Conservation (phyloP, 139 green algal species). For the Chlorella sp. region DNA sequence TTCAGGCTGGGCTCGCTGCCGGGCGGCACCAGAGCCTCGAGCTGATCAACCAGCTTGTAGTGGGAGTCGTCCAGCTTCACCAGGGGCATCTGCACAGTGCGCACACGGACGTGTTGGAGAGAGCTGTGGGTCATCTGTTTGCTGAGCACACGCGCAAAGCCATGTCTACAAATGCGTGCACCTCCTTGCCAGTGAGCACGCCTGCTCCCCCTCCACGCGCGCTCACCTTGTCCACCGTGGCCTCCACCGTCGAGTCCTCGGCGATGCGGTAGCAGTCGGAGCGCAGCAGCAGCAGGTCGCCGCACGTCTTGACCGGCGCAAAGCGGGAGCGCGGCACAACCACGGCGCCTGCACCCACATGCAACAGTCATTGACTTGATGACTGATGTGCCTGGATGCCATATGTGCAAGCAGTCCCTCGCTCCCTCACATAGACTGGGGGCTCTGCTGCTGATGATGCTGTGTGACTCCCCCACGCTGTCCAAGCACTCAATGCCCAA, state of each 20-base stretch:
- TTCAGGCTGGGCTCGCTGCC: constrained; percentile 47
- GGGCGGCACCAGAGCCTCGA: constrained; percentile 50
- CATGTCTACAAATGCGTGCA: not conserved
- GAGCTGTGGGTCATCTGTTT: not conserved
- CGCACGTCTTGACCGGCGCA: constrained; percentile 91
- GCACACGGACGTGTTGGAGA: no score
- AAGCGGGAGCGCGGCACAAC: constrained; percentile 85
- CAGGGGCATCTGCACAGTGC: constrained; percentile 39
- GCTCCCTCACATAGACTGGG: no score
- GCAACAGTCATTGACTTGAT: no score
- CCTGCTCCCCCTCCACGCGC: no score
- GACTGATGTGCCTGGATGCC: no score
- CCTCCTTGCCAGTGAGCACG: not conserved
- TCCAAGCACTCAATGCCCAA: no score
- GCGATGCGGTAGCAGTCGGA: constrained; percentile 61
- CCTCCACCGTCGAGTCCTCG: constrained; percentile 59
- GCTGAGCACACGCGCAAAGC: not conserved
- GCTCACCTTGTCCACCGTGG: constrained; percentile 26
- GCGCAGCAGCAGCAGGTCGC: constrained; percentile 82
- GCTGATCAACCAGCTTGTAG: constrained; percentile 82
- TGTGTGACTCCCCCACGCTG: no score
- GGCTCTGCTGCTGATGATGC: no score
- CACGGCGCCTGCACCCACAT: constrained; percentile 1
- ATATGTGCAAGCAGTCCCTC: no score
- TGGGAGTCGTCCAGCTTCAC: constrained; percentile 74